Percentiles rank a stretch among this genome's conserved stretches.
phyloP scores from a whole-genome alignment of 495 filamentous ascomycete species.

The Astrocystis sublimbata region DNA sequence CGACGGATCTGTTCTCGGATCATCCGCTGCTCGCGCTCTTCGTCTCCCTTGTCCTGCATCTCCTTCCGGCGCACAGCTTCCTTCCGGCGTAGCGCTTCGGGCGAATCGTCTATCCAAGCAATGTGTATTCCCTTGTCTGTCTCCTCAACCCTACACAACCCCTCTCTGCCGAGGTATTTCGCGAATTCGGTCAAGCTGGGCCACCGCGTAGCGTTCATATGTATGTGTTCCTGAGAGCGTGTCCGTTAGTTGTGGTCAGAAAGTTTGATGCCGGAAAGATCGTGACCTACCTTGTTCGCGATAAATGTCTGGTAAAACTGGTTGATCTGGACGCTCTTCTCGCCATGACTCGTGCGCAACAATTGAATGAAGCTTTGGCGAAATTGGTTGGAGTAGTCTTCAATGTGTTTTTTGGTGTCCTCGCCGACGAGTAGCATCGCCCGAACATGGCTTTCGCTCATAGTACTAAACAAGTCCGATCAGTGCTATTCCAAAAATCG shows the following conservation, averaged over 20 bases:
- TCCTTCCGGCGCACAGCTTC: constrained; percentile 84
- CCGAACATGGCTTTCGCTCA: constrained; percentile 79
- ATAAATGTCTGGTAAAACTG: constrained; percentile 93
- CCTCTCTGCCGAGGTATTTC: constrained; percentile 78
- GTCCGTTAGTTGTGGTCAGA: not conserved
- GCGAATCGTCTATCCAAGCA: constrained; percentile 86
- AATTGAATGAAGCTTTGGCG: constrained; percentile 73
- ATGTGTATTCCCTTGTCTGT: constrained; percentile 85
- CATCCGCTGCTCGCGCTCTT: constrained; percentile 78
- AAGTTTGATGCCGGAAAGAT: not conserved
- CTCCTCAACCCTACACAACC: constrained; percentile 84
- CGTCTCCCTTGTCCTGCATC: constrained; percentile 81
- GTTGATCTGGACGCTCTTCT: constrained; percentile 82
- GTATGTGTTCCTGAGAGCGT: constrained; percentile 63
- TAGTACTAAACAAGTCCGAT: constrained; percentile 75
- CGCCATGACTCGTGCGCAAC: constrained; percentile 76
- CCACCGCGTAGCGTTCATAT: constrained; percentile 94
- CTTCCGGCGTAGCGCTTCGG: constrained; percentile 74
- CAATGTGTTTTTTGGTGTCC: constrained; percentile 75
- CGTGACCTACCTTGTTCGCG: constrained; percentile 50
- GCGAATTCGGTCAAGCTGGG: constrained; percentile 82
- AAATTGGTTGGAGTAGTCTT: constrained; percentile 77
- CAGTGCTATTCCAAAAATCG: not conserved
- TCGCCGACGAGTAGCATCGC: constrained; percentile 84
- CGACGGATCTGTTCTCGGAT: constrained; percentile 78